phyloP scores from a whole-genome alignment of 2,329 filamentous ascomycete species.

The Cercospora sp. region DNA sequence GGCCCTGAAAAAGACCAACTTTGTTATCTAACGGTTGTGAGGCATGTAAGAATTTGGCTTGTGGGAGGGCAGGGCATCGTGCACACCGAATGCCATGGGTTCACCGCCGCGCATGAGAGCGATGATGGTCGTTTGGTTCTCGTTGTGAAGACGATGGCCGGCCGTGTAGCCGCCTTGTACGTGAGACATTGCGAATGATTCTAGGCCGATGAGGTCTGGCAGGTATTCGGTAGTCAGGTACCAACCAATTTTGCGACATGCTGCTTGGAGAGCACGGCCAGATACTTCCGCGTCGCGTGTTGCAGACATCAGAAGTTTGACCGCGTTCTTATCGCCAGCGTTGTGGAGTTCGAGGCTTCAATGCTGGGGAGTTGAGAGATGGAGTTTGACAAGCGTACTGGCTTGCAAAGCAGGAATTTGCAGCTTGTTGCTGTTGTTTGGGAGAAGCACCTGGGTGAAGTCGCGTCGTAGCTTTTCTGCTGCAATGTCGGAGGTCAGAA shows the following conservation, averaged over 20 bases:
- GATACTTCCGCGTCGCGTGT: conserved; percentile 53
- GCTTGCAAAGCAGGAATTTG: conserved; percentile 47
- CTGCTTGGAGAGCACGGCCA: conserved; percentile 52
- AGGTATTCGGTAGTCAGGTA: conserved; percentile 58
- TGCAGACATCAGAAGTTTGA: conserved; percentile 56
- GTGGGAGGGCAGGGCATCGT: conserved; percentile 53
- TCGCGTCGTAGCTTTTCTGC: neutral
- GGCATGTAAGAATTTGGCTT: conserved; percentile 56
- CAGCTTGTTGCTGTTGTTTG: conserved; percentile 44
- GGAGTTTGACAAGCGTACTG: conserved; percentile 38
- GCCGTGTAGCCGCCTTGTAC: conserved; percentile 51
- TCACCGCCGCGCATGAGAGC: conserved; percentile 65
- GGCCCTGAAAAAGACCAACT: conserved; percentile 44
- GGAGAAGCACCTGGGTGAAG: conserved; percentile 51
- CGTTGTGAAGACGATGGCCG: conserved; percentile 52
- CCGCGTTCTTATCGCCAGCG: conserved; percentile 48
- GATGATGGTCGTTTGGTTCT: conserved; percentile 56
- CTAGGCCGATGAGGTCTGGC: conserved; percentile 51
- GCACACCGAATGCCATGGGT: conserved; percentile 62
- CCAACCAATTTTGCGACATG: conserved; percentile 53
- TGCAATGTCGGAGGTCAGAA: neutral
- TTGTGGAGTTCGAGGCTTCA: conserved; percentile 28
- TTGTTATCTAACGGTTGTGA: conserved; percentile 46
- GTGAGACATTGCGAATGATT: conserved; percentile 52
- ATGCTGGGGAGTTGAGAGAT: conserved; percentile 31